Evolutionary conservation across 169 alveolate species (phyloP).

Genomic region (Eimeria sp.): DNA sequence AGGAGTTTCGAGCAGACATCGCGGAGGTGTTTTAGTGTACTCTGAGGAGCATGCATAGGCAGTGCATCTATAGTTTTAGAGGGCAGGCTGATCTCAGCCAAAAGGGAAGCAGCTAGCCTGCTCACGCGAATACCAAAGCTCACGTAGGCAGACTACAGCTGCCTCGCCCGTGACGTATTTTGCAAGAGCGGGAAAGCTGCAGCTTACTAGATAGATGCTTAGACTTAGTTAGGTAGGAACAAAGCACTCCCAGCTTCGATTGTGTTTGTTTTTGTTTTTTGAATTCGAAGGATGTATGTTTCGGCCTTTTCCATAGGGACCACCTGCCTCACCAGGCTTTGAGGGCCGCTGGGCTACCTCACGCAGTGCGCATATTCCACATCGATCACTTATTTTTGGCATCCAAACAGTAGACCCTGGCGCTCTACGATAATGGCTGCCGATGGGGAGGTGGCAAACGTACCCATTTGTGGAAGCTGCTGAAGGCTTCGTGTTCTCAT

Average conservation of each 20-base stretch:
- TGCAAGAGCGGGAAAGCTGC: background rate
- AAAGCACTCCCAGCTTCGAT: background rate
- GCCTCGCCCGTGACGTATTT: too few species aligned
- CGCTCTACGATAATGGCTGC: background rate
- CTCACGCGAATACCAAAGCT: background rate
- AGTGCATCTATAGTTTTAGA: background rate
- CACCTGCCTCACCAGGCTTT: background rate
- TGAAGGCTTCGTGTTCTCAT: background rate
- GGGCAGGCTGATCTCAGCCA: background rate
- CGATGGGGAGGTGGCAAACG: background rate
- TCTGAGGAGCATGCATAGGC: background rate
- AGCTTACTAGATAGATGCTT: background rate
- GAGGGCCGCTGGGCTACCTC: too few species aligned
- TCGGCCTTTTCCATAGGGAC: background rate
- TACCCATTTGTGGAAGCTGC: background rate
- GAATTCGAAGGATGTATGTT: background rate
- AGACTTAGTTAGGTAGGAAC: too few species aligned
- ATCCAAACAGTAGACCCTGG: background rate
- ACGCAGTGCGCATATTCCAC: background rate
- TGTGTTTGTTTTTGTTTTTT: background rate
- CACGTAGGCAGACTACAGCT: background rate
- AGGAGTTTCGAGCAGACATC: background rate
- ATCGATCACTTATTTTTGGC: background rate
- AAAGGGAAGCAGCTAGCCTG: background rate
- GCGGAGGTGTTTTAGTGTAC: background rate